Percentiles rank a stretch among this genome's conserved stretches.
phyloP scores from a whole-genome alignment of 2,329 filamentous ascomycete genomes.

The Aspergillus uvarum region DNA sequence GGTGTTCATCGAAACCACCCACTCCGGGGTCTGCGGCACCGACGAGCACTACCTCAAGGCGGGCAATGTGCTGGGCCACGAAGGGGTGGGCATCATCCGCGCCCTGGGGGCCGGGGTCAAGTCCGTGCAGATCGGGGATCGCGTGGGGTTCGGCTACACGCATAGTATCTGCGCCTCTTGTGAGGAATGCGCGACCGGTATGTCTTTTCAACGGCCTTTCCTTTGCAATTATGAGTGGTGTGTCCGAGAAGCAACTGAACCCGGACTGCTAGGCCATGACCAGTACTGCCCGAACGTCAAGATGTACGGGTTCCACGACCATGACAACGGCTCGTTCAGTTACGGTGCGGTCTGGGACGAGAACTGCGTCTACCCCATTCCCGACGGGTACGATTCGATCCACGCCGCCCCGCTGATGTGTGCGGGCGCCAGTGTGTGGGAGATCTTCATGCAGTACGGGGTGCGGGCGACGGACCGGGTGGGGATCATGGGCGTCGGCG shows the following conservation, averaged over 20 bases:
- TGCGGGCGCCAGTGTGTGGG: conserved; percentile 41
- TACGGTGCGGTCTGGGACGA: conserved; percentile 32
- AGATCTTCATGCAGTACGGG: conserved; percentile 59
- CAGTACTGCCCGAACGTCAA: conserved; percentile 24
- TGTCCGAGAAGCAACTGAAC: not conserved
- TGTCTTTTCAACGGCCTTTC: too few species aligned
- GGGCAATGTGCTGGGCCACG: conserved; percentile 48
- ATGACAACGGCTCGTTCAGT: conserved; percentile 33
- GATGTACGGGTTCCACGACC: conserved; percentile 27
- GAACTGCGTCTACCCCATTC: conserved; percentile 19
- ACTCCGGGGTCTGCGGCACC: conserved; percentile 25
- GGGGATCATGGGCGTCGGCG: conserved; percentile 68
- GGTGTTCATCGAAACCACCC: conserved; percentile 22
- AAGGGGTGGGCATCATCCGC: conserved; percentile 53
- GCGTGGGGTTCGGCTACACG: conserved; percentile 34
- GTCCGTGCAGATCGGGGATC: conserved; percentile 45
- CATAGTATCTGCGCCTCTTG: conserved; percentile 30
- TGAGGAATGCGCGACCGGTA: conserved; percentile 28
- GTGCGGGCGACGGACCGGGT: conserved; percentile 67
- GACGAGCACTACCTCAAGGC: conserved; percentile 20
- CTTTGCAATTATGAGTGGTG: not conserved
- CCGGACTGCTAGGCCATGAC: conserved; percentile 11
- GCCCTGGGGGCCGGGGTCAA: conserved; percentile 46
- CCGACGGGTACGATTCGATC: conserved; percentile 24
- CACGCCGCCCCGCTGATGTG: conserved; percentile 36